Evolutionary conservation across 495 filamentous ascomycete genomes (phyloP), one percentile per base, ranked within the genome.

Genomic region (Penicillium parvum): DNA sequence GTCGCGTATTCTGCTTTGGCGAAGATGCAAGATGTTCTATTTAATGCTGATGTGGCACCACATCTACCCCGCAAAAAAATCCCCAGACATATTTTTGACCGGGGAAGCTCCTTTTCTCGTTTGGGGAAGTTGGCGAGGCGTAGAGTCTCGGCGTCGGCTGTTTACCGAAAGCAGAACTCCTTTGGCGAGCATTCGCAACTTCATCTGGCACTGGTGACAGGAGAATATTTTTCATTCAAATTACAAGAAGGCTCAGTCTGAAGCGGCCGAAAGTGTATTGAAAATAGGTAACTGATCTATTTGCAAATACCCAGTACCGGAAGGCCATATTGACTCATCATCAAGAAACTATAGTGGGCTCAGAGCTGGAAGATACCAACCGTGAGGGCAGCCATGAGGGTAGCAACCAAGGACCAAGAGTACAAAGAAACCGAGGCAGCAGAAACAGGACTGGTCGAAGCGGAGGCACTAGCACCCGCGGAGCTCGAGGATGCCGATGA

Each of bases 311-410:
- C 5, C 3, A 5, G 5, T 7, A 6, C 12, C 11, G 12, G 4
- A 5, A 30, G 9, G 16, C 1, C 16, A 45, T 11, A 10, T 28
- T 6, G 9, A 20, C 20, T 0, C 11, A 1, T 37, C n/a, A 11
- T 19, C n/a, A 17, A 23, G 8, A 1, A 38, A 42, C 26, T 29
- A 26, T 17, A 40, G 3, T 33, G 1, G 14, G 27, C 42, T 45
- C n/a, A 66, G 26, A 66, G 25, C 40, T 58, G 51, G 27, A 61
- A 46, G 40, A 49, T 47, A 15, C 52, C 50, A 26, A 45, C 50
- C 37, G 62, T 35, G 21, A 66, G 37, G 36, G 55, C 57, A 16
- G 57, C 32, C 19, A 62, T 26, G 22, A 48, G 29, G 42, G 40
- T 23, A 40, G 27, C 18, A 27, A 43, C 38, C 11, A 32, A 8